These are phyloP conservation scores for Wickerhamiella shivajii DNA, from an alignment of 805 yeast species.

Conservation along the genomic window DNA sequence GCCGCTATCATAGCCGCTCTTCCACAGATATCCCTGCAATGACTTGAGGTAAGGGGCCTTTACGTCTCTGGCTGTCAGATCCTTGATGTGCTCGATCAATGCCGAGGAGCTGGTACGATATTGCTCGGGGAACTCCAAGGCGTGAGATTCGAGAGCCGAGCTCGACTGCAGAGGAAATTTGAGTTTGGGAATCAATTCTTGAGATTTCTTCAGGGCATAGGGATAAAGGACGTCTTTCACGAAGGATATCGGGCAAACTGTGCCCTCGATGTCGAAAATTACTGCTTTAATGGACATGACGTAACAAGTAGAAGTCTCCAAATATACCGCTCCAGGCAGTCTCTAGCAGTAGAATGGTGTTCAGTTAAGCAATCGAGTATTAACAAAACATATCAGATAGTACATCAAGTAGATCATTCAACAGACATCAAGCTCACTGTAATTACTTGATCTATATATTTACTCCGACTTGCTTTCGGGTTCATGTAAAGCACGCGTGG, in stretches of 20 bases:
- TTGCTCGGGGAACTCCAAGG: slow-evolving; percentile 35
- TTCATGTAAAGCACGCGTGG: slow-evolving; percentile 44
- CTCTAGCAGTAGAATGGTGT: no score
- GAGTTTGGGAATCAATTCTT: slow-evolving; percentile 14
- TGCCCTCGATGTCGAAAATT: slow-evolving; percentile 77
- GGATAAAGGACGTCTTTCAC: slow-evolving; percentile 67
- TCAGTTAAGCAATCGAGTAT: no score
- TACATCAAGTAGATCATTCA: no score
- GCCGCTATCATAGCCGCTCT: slow-evolving; percentile 61
- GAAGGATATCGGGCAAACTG: slow-evolving; percentile 81
- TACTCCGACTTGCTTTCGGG: no score
- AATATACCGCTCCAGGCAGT: no score
- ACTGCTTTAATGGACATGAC: slow-evolving; percentile 25
- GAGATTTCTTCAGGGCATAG: slow-evolving; percentile 36
- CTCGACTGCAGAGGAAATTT: slow-evolving; percentile 19
- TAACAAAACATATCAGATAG: no score
- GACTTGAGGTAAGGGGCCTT: slow-evolving; percentile 66
- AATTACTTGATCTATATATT: no score
- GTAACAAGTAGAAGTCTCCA: no score
- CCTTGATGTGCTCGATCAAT: slow-evolving; percentile 35
- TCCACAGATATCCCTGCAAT: slow-evolving; percentile 78
- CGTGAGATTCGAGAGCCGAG: slow-evolving; percentile 19
- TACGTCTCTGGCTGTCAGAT: slow-evolving; percentile 48
- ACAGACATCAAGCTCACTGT: no score
- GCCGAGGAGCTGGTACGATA: slow-evolving; percentile 19